Evolutionary conservation across 179 eudicot genomes (phyloP), one percentile per base, ranked within the genome.

Genomic region (Beta lomatogona): DNA sequence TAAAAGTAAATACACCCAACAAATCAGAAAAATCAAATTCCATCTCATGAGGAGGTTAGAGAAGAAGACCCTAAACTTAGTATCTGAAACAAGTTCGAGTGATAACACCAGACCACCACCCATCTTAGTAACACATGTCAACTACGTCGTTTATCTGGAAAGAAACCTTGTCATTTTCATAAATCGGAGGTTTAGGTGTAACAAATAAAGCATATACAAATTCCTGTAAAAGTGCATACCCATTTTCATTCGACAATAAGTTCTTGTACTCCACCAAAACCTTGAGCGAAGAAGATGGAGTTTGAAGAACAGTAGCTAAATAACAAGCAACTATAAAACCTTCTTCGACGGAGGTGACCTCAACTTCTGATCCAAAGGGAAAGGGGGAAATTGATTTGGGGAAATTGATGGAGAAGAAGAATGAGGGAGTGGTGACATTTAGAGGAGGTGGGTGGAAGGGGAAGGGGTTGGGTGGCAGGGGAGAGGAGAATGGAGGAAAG

Each of bases 101-200:
- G 18, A 93, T 88, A 61, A 88, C 90, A 5, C 94, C 93, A 19
- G 84, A 82, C 94, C 94, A 91, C 97, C 94, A 91, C 0, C 93
- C 94, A 71, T 90, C 93, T 45, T 77, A 80, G 80, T 81, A 85
- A 77, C 72, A 90, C 7, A 93, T 94, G 50, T 91, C 93, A 61
- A 90, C 93, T 50, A 82, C 85, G 86, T 90, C 92, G 86, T 82
- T 48, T 48, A 82, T 45, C 60, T 87, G 77, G 52, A 90, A 90
- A 18, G 36, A 59, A 15, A 66, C 68, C 19, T 21, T 63, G 19
- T 60, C 72, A 9, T 83, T 77, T 0, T 68, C 55, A 8, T 45
- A 71, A 31, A 66, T 12, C 0, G 89, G 91, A 12, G 89, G 89
- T 36, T 63, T 25, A 2, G 93, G 93, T 57, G 93, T 81, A 0